Percentiles rank a stretch among this genome's conserved stretches.
phyloP scores from a whole-genome alignment of 148 eudicot genomes.

The Rhododendron williamsianum region DNA sequence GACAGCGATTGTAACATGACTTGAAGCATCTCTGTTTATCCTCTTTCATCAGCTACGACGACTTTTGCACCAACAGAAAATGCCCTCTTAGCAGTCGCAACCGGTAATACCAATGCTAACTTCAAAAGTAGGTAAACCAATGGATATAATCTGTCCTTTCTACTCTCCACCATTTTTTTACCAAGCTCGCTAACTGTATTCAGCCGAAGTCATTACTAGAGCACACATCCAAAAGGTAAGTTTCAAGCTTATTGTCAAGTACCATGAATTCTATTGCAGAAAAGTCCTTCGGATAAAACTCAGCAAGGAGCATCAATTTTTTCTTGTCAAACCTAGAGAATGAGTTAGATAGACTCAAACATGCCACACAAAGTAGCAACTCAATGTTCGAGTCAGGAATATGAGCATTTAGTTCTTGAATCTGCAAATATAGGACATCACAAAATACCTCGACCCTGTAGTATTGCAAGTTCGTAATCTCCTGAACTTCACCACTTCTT shows the following conservation, averaged over 20 bases:
- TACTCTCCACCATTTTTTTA: not conserved
- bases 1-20: too few relatives aligned
- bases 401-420: not conserved
- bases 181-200: not conserved
- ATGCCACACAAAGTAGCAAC: not conserved
- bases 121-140: not conserved
- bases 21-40: too few relatives aligned
- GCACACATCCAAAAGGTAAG: too few relatives aligned
- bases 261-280: too few relatives aligned
- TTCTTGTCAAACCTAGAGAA: not conserved
- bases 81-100: not conserved
- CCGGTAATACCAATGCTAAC: not conserved
- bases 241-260: too few relatives aligned
- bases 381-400: not conserved
- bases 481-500: not conserved
- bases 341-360: not conserved
- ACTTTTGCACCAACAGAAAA: not conserved
- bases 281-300: too few relatives aligned
- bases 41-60: too few relatives aligned
- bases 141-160: too few relatives aligned
- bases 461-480: not conserved
- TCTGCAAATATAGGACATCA: not conserved
- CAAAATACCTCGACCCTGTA: not conserved
- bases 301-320: too few relatives aligned
- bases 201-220: too few relatives aligned